Conservation (phyloP, 1,139 yeast genomes). For the Scheffersomyces parashehatae region DNA sequence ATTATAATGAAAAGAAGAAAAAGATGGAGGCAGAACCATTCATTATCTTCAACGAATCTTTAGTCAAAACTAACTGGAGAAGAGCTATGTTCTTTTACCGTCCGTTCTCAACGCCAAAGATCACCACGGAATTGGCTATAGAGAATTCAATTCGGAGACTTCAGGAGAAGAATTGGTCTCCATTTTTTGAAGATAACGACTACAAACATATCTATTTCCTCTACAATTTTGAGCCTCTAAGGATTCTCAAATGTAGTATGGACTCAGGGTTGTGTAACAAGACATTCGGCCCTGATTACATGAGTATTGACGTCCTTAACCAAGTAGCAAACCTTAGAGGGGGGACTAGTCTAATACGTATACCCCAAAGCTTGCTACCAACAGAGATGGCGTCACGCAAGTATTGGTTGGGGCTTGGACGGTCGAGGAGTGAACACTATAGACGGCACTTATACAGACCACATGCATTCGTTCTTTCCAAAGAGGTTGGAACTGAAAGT, state of each 20-base stretch:
- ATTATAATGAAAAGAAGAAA: conserved; percentile 6
- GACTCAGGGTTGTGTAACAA: neutral
- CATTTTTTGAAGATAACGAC: conserved; percentile 10
- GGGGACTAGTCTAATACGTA: neutral
- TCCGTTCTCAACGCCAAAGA: conserved; percentile 6
- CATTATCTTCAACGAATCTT: conserved; percentile 12
- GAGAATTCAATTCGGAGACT: conserved; percentile 5
- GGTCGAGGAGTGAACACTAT: neutral
- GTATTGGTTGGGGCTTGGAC: neutral
- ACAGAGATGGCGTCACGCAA: neutral
- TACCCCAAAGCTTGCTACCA: neutral
- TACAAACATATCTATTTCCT: neutral
- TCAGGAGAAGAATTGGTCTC: conserved; percentile 16
- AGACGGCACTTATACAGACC: conserved; percentile 16
- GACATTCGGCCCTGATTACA: neutral
- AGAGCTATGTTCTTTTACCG: conserved; percentile 14
- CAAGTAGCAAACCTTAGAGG: neutral
- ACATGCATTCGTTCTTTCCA: conserved; percentile 18
- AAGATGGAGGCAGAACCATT: conserved; percentile 12
- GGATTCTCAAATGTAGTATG: neutral
- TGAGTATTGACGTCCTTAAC: conserved; percentile 2
- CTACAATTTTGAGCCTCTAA: neutral
- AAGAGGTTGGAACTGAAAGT: conserved; percentile 5
- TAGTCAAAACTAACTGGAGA: conserved; percentile 8
- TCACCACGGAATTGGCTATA: neutral